These are phyloP conservation scores for Suillus subalutaceus DNA, from an alignment of 768 basidiomycete genomes.

Conservation along the genomic window DNA sequence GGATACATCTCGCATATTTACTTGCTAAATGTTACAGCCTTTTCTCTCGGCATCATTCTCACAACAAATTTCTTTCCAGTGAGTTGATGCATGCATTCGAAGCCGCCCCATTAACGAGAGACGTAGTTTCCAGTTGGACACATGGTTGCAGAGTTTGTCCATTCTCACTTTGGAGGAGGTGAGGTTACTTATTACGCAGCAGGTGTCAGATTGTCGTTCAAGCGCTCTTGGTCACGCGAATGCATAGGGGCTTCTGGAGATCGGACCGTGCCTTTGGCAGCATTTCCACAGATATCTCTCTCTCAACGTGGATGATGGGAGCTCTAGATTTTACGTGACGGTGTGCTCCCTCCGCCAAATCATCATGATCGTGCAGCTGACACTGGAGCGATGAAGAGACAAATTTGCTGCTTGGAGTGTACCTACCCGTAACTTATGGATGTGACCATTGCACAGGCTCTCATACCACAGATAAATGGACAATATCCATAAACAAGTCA, in stretches of 20 bases:
- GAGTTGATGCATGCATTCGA: background rate
- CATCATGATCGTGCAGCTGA: background rate
- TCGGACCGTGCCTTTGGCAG: background rate
- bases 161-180: background rate
- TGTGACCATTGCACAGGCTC: background rate
- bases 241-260: background rate
- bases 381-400: background rate
- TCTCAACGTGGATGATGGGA: background rate
- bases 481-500: background rate
- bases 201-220: background rate
- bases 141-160: background rate
- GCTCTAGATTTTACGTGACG: background rate
- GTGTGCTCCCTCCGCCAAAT: background rate
- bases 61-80: background rate
- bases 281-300: background rate
- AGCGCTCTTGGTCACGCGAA: background rate
- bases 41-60: background rate
- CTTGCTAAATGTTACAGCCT: background rate
- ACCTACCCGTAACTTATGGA: background rate
- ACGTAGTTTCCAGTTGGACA: background rate
- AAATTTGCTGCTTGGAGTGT: background rate
- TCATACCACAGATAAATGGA: background rate
- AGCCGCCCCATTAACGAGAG: background rate
- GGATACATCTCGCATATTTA: background rate
- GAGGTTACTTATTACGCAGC: background rate